Conservation (phyloP, 1,284 basidiomycete genomes). For the Phylloporus gajari region DNA sequence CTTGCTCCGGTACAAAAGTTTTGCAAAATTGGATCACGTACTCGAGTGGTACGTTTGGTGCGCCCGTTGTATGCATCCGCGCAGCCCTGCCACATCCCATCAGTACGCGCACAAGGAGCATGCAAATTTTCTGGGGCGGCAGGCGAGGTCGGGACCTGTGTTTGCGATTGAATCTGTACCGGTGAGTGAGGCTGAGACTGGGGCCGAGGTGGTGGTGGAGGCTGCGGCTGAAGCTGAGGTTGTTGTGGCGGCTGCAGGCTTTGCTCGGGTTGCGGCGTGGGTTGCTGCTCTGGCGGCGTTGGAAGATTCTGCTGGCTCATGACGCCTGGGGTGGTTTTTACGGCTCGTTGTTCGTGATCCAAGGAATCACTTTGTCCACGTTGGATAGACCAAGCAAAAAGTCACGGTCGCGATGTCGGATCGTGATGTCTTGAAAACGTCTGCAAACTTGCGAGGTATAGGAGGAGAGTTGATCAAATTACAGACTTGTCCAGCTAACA, state of each 20-base stretch:
- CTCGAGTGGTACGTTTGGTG: slow-evolving; percentile 46
- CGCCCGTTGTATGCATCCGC: slow-evolving; percentile 54
- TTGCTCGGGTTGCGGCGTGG: slow-evolving; percentile 30
- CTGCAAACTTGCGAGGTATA: too few species aligned
- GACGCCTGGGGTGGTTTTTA: not conserved
- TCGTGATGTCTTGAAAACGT: too few species aligned
- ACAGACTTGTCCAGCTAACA: too few species aligned
- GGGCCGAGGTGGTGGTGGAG: too few species aligned
- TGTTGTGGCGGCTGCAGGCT: slow-evolving; percentile 32
- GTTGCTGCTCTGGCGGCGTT: slow-evolving; percentile 33
- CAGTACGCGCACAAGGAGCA: not conserved
- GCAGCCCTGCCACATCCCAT: slow-evolving; percentile 56
- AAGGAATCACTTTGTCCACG: too few species aligned
- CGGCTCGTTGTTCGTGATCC: not conserved
- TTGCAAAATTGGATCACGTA: slow-evolving; percentile 68
- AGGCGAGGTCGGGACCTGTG: slow-evolving; percentile 20
- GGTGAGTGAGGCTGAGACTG: not conserved
- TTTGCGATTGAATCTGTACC: slow-evolving; percentile 9
- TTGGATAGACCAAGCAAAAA: too few species aligned
- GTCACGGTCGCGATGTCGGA: too few species aligned
- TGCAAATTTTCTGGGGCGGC: slow-evolving; percentile 13
- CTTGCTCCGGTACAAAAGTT: slow-evolving; percentile 66
- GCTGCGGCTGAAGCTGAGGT: not conserved
- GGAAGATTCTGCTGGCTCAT: slow-evolving; percentile 43
- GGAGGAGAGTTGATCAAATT: too few species aligned